Evolutionary conservation across 192 early-diverging fungal genomes (phyloP).

Genomic region (Pilobolus umbonatus): DNA sequence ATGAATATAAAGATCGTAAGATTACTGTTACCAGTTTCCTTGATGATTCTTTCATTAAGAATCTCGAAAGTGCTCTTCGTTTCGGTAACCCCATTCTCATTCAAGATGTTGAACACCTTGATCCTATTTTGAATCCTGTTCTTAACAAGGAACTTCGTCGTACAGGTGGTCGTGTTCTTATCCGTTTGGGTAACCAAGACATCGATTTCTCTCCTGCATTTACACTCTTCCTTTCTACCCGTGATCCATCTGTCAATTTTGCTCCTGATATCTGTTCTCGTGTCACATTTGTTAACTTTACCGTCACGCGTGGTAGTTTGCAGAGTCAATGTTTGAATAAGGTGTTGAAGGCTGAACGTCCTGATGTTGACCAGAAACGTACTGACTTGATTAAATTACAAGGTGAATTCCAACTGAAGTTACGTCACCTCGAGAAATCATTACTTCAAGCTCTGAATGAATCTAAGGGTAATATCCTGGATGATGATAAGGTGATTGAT

Average conservation of each 20-base stretch:
- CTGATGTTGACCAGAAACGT: slow-evolving; percentile 92
- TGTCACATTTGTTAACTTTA: slow-evolving; percentile 99
- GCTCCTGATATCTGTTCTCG: slow-evolving; percentile 95
- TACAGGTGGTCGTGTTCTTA: slow-evolving; percentile 93
- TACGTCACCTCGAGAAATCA: slow-evolving; percentile 91
- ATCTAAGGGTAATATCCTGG: slow-evolving; percentile 94
- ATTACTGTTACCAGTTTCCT: slow-evolving; percentile 96
- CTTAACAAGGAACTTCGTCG: slow-evolving; percentile 95
- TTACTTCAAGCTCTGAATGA: slow-evolving; percentile 91
- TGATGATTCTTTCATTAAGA: slow-evolving; percentile 96
- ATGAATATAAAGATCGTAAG: slow-evolving; percentile 81
- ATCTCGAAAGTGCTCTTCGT: slow-evolving; percentile 93
- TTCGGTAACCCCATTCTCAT: slow-evolving; percentile 98
- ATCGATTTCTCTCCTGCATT: slow-evolving; percentile 99
- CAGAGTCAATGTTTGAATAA: slow-evolving; percentile 97
- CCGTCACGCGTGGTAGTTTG: slow-evolving; percentile 91
- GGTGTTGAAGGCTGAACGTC: slow-evolving; percentile 91
- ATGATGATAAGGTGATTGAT: slow-evolving; percentile 92
- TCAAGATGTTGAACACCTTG: slow-evolving; percentile 94
- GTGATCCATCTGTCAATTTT: slow-evolving; percentile 91
- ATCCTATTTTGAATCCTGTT: slow-evolving; percentile 97
- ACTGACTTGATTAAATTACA: slow-evolving; percentile 91
- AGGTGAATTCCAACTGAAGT: slow-evolving; percentile 92
- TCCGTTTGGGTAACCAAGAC: slow-evolving; percentile 94
- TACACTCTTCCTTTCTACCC: slow-evolving; percentile 88